These are phyloP conservation scores for Lactarius vividus DNA, from an alignment of 768 basidiomycete species.

Conservation along the genomic window DNA sequence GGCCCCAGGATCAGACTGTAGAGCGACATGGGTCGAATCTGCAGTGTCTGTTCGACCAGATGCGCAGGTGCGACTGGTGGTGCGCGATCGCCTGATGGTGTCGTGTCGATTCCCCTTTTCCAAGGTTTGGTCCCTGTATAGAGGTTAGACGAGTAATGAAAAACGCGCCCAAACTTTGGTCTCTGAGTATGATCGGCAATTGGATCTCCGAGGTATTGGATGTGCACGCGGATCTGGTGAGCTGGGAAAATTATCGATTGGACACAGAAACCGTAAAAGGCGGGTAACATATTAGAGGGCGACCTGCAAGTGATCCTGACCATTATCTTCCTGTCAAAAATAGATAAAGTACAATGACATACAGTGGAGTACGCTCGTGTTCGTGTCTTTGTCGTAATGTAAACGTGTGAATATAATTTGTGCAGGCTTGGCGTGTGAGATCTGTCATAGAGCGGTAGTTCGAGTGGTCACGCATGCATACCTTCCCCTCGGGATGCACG, in stretches of 20 bases:
- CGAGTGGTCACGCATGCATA: slow-evolving; percentile 33
- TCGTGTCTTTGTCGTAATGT: slow-evolving; percentile 71
- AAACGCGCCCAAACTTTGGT: slow-evolving; percentile 64
- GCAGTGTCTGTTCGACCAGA: slow-evolving; percentile 32
- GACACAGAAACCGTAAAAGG: background rate
- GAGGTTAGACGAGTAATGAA: background rate
- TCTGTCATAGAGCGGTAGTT: slow-evolving; percentile 3
- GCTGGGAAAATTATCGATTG: slow-evolving; percentile 44
- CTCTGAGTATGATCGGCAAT: slow-evolving; percentile 93
- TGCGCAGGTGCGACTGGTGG: slow-evolving; percentile 56
- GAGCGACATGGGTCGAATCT: slow-evolving; percentile 16
- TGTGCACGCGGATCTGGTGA: slow-evolving; percentile 95
- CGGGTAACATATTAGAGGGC: slow-evolving; percentile 67
- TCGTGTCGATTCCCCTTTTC: slow-evolving; percentile 80
- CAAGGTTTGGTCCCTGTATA: slow-evolving; percentile 65
- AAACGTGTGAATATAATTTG: slow-evolving; percentile 86
- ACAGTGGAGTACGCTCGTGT: slow-evolving; percentile 90
- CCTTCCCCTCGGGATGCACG: slow-evolving; percentile 94
- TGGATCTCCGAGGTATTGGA: slow-evolving; percentile 90
- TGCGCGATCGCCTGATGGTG: slow-evolving; percentile 61
- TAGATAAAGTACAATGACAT: slow-evolving; percentile 28
- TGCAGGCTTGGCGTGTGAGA: slow-evolving; percentile 55
- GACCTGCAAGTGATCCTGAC: slow-evolving; percentile 46
- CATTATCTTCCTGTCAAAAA: slow-evolving; percentile 9
- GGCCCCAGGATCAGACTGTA: background rate